Percentiles rank a stretch among this genome's conserved stretches.
Conservation (phyloP, 177 flowering plant species). For the Telopea speciosissima region DNA sequence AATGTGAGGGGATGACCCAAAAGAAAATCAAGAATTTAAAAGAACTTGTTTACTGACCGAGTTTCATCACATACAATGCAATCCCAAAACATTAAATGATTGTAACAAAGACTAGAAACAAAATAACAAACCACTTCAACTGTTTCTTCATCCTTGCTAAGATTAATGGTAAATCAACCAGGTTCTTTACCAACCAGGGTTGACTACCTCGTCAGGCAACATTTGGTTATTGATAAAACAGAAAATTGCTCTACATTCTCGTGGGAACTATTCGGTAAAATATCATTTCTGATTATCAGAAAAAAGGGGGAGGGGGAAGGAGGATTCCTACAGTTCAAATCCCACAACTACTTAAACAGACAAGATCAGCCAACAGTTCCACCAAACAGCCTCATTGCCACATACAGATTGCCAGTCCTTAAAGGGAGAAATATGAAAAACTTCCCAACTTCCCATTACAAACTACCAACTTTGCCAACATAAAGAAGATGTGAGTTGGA, state of each 20-base stretch:
- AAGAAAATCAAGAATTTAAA: too few species aligned
- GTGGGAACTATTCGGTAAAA: not conserved
- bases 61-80: not conserved
- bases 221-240: not conserved
- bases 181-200: not conserved
- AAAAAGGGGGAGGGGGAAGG: too few species aligned
- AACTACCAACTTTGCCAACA: too few species aligned
- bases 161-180: not conserved
- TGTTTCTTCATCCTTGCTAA: not conserved
- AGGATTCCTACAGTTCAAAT: not conserved
- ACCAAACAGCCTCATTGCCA: not conserved
- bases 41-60: not conserved
- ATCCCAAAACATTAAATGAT: not conserved
- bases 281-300: not conserved
- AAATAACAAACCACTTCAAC: too few species aligned
- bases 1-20: not conserved
- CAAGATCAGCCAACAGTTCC: too few species aligned
- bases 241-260: not conserved
- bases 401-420: not conserved
- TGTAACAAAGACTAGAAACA: too few species aligned
- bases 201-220: not conserved
- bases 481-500: too few species aligned
- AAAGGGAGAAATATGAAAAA: too few species aligned
- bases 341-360: too few species aligned
- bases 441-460: too few species aligned